A percentile compares a stretch with the other conserved stretches of the same genome.
These are phyloP conservation scores for Clitopilus hobsonii DNA, from an alignment of 768 basidiomycete species.

Conservation along the genomic window DNA sequence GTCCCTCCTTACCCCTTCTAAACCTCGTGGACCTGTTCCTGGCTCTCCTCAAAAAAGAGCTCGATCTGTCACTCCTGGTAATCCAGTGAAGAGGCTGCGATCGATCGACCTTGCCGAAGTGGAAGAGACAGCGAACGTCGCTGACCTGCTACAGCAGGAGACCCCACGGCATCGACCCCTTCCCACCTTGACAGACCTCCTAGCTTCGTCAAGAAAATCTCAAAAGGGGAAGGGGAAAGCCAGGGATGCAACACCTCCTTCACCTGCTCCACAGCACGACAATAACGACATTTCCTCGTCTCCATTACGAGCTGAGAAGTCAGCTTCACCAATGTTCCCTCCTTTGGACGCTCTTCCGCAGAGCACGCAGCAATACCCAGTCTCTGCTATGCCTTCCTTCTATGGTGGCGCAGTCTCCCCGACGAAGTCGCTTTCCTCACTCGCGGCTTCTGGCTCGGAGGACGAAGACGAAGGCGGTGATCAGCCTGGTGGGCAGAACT, in stretches of 20 bases:
- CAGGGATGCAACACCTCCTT: not conserved
- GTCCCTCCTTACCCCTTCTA: slow-evolving; percentile 4
- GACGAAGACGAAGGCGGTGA: slow-evolving; percentile 15
- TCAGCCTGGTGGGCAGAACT: slow-evolving; percentile 1
- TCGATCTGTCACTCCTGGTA: slow-evolving; percentile 3
- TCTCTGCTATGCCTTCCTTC: not conserved
- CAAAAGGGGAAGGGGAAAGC: slow-evolving; percentile 1
- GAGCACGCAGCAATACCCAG: not conserved
- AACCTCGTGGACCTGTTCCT: slow-evolving; percentile 7
- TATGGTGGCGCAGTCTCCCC: slow-evolving; percentile 21
- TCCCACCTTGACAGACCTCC: slow-evolving; percentile 38
- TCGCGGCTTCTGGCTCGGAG: slow-evolving; percentile 26
- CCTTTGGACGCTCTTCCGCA: not conserved
- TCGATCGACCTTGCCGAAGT: slow-evolving; percentile 14
- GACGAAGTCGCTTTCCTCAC: slow-evolving; percentile 28
- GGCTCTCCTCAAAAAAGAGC: slow-evolving; percentile 11
- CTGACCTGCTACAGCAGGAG: slow-evolving; percentile 19
- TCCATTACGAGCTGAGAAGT: slow-evolving; percentile 5
- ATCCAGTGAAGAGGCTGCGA: not conserved
- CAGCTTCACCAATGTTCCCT: slow-evolving; percentile 28
- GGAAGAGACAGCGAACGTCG: slow-evolving; percentile 12
- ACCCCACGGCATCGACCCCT: slow-evolving; percentile 20
- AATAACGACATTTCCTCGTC: not conserved
- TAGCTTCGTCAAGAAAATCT: slow-evolving; percentile 37
- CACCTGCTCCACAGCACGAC: not conserved